These are phyloP conservation scores for Chernovozyma sophiae-reginae DNA, from an alignment of 1,139 yeast genomes.

Conservation along the genomic window DNA sequence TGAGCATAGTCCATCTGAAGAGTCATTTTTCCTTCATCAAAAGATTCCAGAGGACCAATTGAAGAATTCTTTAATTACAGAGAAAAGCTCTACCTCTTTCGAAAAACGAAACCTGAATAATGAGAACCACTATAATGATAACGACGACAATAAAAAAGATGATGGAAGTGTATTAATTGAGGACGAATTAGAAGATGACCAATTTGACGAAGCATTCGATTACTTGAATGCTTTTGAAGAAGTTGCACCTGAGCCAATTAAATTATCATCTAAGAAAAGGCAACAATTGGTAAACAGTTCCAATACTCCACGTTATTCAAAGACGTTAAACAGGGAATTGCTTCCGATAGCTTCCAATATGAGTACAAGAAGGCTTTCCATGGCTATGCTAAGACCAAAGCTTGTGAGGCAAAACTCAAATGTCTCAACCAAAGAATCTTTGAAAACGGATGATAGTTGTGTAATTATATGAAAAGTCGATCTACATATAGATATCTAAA, in stretches of 20 bases:
- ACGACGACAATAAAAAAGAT: no score
- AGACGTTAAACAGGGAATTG: neutral
- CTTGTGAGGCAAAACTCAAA: neutral
- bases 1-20: no score
- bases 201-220: no score
- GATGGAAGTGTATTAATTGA: no score
- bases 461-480: neutral
- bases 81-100: no score
- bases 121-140: no score
- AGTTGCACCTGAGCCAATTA: neutral
- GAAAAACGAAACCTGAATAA: no score
- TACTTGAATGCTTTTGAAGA: conserved; percentile 13
- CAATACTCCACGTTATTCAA: neutral
- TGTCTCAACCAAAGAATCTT: neutral
- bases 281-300: neutral
- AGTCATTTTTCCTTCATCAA: no score
- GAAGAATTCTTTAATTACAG: no score
- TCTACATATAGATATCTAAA: neutral
- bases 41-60: no score
- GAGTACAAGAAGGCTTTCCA: conserved; percentile 1
- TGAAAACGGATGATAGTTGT: neutral
- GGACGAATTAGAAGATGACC: no score
- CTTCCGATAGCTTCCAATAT: neutral
- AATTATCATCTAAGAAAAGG: neutral
- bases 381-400: neutral